Conservation (phyloP, 2,329 filamentous ascomycete genomes). For the Fusarium sp. region DNA sequence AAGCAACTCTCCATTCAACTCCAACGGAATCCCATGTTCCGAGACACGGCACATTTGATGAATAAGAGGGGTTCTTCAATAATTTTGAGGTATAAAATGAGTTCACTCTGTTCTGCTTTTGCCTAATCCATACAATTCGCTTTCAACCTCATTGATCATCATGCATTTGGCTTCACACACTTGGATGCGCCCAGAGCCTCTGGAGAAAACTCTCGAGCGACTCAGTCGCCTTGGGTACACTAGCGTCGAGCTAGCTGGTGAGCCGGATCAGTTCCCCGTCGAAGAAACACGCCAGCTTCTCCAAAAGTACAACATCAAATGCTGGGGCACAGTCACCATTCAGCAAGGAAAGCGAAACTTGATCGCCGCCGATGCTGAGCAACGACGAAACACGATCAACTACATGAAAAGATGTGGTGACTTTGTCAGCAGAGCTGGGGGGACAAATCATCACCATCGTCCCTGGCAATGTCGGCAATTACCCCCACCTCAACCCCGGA, state of each 20-base stretch:
- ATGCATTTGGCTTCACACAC: conserved; percentile 39
- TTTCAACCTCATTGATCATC: neutral
- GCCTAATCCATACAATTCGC: neutral
- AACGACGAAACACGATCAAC: conserved; percentile 19
- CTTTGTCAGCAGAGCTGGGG: conserved; percentile 24
- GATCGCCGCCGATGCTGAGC: conserved; percentile 26
- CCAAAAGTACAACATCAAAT: conserved; percentile 25
- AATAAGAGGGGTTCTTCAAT: neutral
- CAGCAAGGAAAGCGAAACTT: conserved; percentile 31
- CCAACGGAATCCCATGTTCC: neutral
- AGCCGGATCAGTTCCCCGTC: conserved; percentile 17
- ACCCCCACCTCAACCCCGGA: conserved; percentile 21
- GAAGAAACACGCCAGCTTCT: conserved; percentile 18
- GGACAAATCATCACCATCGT: conserved; percentile 25
- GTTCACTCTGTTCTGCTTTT: neutral
- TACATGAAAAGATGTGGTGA: conserved; percentile 38
- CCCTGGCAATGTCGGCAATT: conserved; percentile 24
- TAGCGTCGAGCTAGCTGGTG: conserved; percentile 31
- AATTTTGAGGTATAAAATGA: neutral
- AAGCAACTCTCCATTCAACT: neutral
- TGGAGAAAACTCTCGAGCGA: conserved; percentile 28
- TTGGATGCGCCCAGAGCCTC: conserved; percentile 37
- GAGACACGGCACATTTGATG: neutral
- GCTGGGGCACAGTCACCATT: conserved; percentile 37
- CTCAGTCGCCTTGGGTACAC: conserved; percentile 27